Base-by-base conservation (phyloP, 208 protist genomes). In the Acanthamoeba sp. region DNA sequence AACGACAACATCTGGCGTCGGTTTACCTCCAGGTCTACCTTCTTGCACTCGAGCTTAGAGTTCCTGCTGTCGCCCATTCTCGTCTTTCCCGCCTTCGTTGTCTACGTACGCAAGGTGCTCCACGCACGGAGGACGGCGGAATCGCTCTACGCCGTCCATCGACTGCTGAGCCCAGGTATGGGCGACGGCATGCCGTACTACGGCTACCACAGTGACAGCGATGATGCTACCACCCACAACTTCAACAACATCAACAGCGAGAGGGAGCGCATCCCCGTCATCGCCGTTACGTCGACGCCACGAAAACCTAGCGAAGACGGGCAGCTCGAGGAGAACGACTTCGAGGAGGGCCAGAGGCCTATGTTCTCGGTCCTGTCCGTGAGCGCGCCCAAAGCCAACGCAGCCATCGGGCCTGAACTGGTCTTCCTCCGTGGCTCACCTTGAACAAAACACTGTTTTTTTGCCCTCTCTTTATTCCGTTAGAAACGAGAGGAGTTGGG, bases 1-100 rank as follows among this genome's bases (percentile, higher is more conserved):
- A 76, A 76, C 66, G 66, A 76, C 36, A 76, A 42, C 66, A 76
- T 76, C 66, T 76, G 20, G 9, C 66, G 66, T 6, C 66, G 66
- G 5, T 76, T 76, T n/a, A 76, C 66, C 9, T 6, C n/a, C 32
- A 10, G 29, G 14, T 2, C 66, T 4, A 76, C n/a, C 10, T 2
- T 76, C 10, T 9, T 76, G 24, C 66, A 76, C 18, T 76, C 66
- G n/a, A 2, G 18, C 10, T 34, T 34, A 27, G 66, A 76, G 36
- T 76, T 76, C 29, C 14, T 76, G 10, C 66, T 76, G 32, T 38
- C 66, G 32, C 66, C 66, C 14, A 10, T 38, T 2, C 66, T 76
- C 9, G 27, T 76, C 66, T 76, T 76, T n/a, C 66, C 66, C 5
- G 66, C 66, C 66, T 76, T 38, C 4, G 2, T 42, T 10, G 12